Evolutionary conservation across 2,329 filamentous ascomycete genomes (phyloP).

Genomic region (Fusarium neocosmosporiellum): DNA sequence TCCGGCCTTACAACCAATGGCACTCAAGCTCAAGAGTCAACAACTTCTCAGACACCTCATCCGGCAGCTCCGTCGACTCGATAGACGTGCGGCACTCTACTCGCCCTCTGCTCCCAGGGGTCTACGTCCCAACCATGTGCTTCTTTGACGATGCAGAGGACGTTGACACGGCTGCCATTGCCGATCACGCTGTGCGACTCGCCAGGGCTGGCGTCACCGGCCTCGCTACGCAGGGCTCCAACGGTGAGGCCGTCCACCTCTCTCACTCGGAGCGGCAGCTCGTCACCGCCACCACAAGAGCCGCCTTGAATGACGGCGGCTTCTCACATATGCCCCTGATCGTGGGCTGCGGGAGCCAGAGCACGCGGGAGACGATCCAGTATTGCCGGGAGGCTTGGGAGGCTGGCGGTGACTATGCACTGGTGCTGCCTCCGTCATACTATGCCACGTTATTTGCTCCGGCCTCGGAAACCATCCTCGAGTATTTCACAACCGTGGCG

Average conservation of each 20-base stretch:
- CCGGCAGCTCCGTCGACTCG: slow-evolving; percentile 55
- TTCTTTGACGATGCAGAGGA: slow-evolving; percentile 79
- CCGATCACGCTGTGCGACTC: slow-evolving; percentile 73
- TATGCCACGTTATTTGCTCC: slow-evolving; percentile 75
- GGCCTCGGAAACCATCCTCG: slow-evolving; percentile 61
- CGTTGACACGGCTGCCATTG: slow-evolving; percentile 71
- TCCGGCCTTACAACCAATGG: slow-evolving; percentile 46
- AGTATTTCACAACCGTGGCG: slow-evolving; percentile 75
- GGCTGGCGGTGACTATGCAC: slow-evolving; percentile 78
- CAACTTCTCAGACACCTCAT: slow-evolving; percentile 47
- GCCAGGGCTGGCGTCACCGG: slow-evolving; percentile 79
- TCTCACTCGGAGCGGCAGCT: slow-evolving; percentile 75
- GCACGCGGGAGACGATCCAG: slow-evolving; percentile 77
- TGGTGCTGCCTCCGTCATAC: slow-evolving; percentile 82
- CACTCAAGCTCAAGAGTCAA: slow-evolving; percentile 30
- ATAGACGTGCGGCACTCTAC: slow-evolving; percentile 46
- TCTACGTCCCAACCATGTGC: slow-evolving; percentile 80
- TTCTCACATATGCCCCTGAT: slow-evolving; percentile 76
- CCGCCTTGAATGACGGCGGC: slow-evolving; percentile 73
- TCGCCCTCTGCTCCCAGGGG: slow-evolving; percentile 60
- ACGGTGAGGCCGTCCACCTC: slow-evolving; percentile 85
- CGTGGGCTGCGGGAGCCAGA: slow-evolving; percentile 80
- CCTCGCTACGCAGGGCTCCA: slow-evolving; percentile 82
- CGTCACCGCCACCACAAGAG: slow-evolving; percentile 76
- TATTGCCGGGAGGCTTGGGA: slow-evolving; percentile 76